Base-by-base conservation (phyloP, 441 rosid genomes). In the Dalechampia spathulata region DNA sequence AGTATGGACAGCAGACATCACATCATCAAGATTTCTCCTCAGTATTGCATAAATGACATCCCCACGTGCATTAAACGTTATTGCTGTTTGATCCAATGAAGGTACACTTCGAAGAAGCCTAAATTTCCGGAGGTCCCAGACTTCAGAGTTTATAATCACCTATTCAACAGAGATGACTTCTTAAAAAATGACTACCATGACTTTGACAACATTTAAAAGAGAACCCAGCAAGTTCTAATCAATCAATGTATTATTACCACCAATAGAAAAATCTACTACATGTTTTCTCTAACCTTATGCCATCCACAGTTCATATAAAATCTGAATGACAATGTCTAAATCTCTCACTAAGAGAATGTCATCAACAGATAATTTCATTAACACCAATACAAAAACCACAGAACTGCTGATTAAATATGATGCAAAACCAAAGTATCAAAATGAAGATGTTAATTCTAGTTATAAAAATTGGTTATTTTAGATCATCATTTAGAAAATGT, bases 81-180 rank as follows among this genome's bases (percentile, higher is more conserved):
- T 85, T 60, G 95, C 43, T 40, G 97, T 90, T 75, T 90, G 96
- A 72, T 93, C 97, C 61, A 93, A 61, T 38, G 97, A 90, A 57
- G 97, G 96, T 58, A 93, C 96, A 60, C 90, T 90, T 52, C 96
- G 77, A 25, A 93, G 89, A 30, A 93, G 87, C 76, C 85, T 86
- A 61, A 75, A 78, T 41, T 82, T 87, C 56, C 97, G 74, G 55
- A 93, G 77, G 77, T 93, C 99, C 99, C 99, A 93, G 43, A 93
- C 97, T 76, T 93, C 99, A 0, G 99, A 87, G 69, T 93, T 93
- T 64, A 90, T 85, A 40, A 93, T 85, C 46, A 90, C 95, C 99
- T 93, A 83, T 55, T 20, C 16, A 50, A 16, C 38, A 27, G 38
- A 67, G 25, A 32, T 7, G 8, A 20, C 26, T 25, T 14, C 46